Conservation (phyloP, 2,329 filamentous ascomycete species). For the Aspergillus ustus region DNA sequence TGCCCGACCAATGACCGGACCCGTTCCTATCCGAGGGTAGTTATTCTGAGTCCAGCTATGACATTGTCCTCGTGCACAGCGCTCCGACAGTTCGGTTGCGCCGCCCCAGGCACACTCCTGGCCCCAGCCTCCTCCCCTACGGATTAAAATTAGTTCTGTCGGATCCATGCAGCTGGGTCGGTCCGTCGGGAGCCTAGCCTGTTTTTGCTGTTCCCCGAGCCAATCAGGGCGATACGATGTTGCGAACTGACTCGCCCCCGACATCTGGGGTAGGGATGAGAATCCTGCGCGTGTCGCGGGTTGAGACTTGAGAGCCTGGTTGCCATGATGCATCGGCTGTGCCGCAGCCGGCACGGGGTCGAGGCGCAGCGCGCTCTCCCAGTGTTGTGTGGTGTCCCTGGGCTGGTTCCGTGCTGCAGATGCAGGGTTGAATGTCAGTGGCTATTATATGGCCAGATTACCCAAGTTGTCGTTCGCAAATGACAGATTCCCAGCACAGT, state of each 20-base stretch:
- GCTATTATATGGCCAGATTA: neutral
- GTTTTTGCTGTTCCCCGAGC: neutral
- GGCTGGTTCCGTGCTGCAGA: neutral
- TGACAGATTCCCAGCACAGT: neutral
- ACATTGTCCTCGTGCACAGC: neutral
- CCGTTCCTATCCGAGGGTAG: neutral
- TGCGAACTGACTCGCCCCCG: neutral
- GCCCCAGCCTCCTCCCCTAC: neutral
- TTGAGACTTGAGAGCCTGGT: neutral
- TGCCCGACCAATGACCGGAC: neutral
- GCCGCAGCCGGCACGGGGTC: neutral
- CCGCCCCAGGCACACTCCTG: neutral
- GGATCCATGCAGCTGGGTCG: slow-evolving; percentile 1
- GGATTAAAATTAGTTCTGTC: neutral
- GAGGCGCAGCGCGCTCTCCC: neutral
- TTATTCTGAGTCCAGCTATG: neutral
- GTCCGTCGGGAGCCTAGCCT: neutral
- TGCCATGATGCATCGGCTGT: neutral
- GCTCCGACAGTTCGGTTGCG: neutral
- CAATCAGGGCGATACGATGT: neutral
- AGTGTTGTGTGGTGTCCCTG: neutral
- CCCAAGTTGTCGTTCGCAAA: neutral
- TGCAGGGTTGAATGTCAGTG: neutral
- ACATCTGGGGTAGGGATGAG: neutral
- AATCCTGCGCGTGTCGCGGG: neutral